These are phyloP conservation scores for Aspergillus affinis DNA, from an alignment of 495 filamentous ascomycete genomes.

Conservation along the genomic window DNA sequence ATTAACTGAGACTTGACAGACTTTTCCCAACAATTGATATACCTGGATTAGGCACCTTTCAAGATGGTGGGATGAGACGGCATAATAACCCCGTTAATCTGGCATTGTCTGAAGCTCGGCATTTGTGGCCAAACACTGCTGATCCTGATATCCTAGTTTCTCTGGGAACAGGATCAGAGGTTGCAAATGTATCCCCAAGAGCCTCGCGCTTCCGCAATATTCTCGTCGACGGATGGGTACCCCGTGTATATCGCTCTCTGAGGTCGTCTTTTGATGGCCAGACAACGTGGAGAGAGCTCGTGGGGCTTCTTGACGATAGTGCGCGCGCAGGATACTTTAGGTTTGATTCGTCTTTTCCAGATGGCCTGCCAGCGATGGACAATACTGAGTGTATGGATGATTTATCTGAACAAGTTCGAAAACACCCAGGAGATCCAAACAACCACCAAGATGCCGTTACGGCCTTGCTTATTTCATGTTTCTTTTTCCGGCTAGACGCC, in stretches of 20 bases:
- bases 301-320: constrained; percentile 2
- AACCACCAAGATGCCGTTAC: constrained; percentile 2
- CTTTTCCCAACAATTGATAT: constrained; percentile 18
- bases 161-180: constrained; percentile 24
- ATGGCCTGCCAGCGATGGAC: constrained; percentile 8
- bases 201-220: constrained; percentile 14
- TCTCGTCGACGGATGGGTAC: constrained; percentile 15
- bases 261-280: constrained; percentile 10
- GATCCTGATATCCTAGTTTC: constrained; percentile 25
- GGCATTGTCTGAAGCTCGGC: constrained; percentile 26
- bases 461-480: constrained; percentile 7
- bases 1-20: constrained; percentile 3
- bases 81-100: constrained; percentile 37
- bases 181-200: neutral
- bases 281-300: constrained; percentile 10
- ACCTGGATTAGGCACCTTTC: constrained; percentile 16
- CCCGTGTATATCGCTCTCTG: constrained; percentile 13
- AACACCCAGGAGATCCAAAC: neutral
- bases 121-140: constrained; percentile 19
- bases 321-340: constrained; percentile 3
- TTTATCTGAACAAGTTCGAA: constrained; percentile 6
- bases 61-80: constrained; percentile 31
- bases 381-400: constrained; percentile 9
- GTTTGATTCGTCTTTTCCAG: constrained; percentile 7
- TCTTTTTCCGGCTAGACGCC: constrained; percentile 10